Conservation (phyloP, 1,284 basidiomycete genomes). For the Pascua sp. region DNA sequence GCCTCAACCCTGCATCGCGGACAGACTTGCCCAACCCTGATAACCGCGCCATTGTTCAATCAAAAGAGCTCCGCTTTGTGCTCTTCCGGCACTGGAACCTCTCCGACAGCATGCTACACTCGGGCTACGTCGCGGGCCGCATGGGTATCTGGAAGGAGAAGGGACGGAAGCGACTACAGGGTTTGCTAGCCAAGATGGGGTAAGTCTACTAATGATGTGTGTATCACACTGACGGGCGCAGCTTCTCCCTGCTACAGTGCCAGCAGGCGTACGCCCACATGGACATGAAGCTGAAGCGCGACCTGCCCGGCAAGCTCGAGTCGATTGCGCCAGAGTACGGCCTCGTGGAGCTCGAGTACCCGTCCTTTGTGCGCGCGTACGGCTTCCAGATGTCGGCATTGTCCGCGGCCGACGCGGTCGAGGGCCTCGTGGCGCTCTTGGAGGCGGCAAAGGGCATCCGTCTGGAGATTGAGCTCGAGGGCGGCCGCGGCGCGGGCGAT, state of each 20-base stretch:
- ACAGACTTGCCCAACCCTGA: slow-evolving; percentile 55
- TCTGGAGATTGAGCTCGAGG: slow-evolving; percentile 83
- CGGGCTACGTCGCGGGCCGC: slow-evolving; percentile 90
- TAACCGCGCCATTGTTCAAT: slow-evolving; percentile 71
- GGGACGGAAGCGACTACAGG: slow-evolving; percentile 81
- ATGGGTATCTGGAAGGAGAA: slow-evolving; percentile 95
- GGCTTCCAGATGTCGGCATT: slow-evolving; percentile 83
- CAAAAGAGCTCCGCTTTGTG: slow-evolving; percentile 87
- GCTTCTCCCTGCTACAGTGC: slow-evolving; percentile 87
- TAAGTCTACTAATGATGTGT: slow-evolving; percentile 47
- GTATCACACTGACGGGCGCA: slow-evolving; percentile 36
- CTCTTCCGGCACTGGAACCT: slow-evolving; percentile 96
- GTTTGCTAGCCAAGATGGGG: slow-evolving; percentile 98
- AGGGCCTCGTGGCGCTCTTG: slow-evolving; percentile 79
- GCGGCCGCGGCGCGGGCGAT: slow-evolving; percentile 76
- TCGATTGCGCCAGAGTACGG: slow-evolving; percentile 93
- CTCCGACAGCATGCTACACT: slow-evolving; percentile 97
- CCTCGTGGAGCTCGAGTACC: slow-evolving; percentile 88
- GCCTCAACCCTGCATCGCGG: slow-evolving; percentile 64
- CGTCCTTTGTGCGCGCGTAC: slow-evolving; percentile 85
- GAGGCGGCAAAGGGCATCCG: slow-evolving; percentile 86
- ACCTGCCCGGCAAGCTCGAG: slow-evolving; percentile 77
- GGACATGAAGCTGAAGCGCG: slow-evolving; percentile 87
- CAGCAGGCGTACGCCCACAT: slow-evolving; percentile 93
- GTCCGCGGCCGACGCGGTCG: slow-evolving; percentile 89